Evolutionary conservation across 1,139 yeast genomes (phyloP), one percentile per base, ranked within the genome.

Genomic region (Arxiozyma telluris): DNA sequence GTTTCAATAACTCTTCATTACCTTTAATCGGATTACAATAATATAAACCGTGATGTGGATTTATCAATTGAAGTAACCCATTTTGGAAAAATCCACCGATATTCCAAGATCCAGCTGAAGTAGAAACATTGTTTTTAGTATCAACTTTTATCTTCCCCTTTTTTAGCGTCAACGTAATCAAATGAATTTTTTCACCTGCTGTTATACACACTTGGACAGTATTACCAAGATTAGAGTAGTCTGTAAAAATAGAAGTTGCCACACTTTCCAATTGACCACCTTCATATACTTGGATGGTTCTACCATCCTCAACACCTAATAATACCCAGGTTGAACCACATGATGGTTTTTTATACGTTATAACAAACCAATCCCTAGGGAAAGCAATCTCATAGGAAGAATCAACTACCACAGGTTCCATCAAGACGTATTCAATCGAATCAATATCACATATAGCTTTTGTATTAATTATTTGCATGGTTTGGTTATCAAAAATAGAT

Each of bases 11-110:
- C 11, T 34, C 39, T 17, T 15, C 21, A 21, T 46, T 30, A 6
- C 25, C 42, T 20, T 20, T 18, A 15, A 34, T 6, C 21, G 22
- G 25, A 4, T 21, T 1, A 46, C 39, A 21, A 3, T 21, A 18
- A 34, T 21, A 21, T 25, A 48, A 25, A 15, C 51, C 51, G 21
- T 49, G 9, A 30, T 23, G 21, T 42, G 51, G 51, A 17, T 49
- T 34, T 7, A 49, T 30, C 21, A 42, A 17, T 17, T 43, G 46
- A 20, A 22, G 23, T 20, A 8, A 3, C 22, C 51, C 51, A 34
- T 49, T 43, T 22, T 49, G 51, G 23, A 17, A 30, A 22, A 42
- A 49, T 2, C 41, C 51, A 42, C 45, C 34, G 11, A 49, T 20
- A 22, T 25, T 43, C 21, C 12, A 49, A 7, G 41, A 18, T 23